Base-by-base conservation (phyloP, 2,329 filamentous ascomycete species). In the Trichoderma koningiopsis region DNA sequence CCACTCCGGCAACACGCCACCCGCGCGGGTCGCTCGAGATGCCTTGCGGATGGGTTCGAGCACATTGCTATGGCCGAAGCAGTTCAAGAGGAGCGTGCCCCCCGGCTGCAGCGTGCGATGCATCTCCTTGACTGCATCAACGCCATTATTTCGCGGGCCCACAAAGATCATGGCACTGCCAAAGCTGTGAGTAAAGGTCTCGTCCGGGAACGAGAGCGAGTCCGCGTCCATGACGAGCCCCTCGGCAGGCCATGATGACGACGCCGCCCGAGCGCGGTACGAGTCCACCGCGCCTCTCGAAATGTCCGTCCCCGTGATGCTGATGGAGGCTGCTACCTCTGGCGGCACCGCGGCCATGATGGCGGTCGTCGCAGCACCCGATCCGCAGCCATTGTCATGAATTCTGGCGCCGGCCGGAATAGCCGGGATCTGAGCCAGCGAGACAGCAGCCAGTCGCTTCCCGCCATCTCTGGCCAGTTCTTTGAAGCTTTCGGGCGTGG, bases 361-460 rank as follows among this genome's bases (percentile, higher is more conserved):
- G 14, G 19, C 40, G 55, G 64, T 56, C n/a, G 64, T 67, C 22
- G 64, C 55, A 40, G 64, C 56, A 6, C 64, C 64, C 16, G 47
- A 29, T 49, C 64, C 64, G 64, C 64, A 67, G 37, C 64, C 64
- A 43, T 67, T 67, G 64, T 67, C 64, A 33, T 67, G 64, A 22
- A 67, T 67, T 33, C 37, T 35, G 40, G 64, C 55, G 29, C 64
- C 64, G 22, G 31, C 64, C 37, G 55, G 64, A 24, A 67, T 67
- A 7, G 64, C 64, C 55, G 64, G 55, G 29, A 59, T 59, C 27
- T 67, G 64, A 10, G 24, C 40, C 6, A 67, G 64, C 35, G 64
- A 67, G 8, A 67, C 64, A 22, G 64, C 64, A 16, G 64, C 64
- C 22, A 67, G 64, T 29, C 55, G 58, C 47, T 67, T 55, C 2